phyloP scores from a whole-genome alignment of 495 filamentous ascomycete species.

The Penicillium bialowiezense region DNA sequence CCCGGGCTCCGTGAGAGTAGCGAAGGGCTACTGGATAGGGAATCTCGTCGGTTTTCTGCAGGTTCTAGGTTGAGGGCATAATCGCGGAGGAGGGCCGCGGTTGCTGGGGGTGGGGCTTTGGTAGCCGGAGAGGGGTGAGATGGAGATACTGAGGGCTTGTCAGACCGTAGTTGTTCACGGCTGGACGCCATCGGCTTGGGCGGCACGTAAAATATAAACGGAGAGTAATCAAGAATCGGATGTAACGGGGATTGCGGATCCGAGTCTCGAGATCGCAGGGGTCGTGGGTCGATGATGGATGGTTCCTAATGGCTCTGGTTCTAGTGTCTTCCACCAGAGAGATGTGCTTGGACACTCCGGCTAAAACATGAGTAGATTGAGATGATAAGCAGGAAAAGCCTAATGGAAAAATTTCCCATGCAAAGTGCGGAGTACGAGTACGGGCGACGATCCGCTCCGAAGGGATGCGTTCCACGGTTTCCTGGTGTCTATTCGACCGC shows the following conservation, averaged over 20 bases:
- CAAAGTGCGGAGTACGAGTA: background rate
- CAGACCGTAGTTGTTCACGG: slow-evolving; percentile 21
- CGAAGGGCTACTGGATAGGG: slow-evolving; percentile 14
- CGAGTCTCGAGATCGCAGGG: slow-evolving; percentile 5
- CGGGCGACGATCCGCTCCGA: background rate
- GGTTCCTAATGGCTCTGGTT: slow-evolving; percentile 7
- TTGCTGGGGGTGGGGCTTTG: slow-evolving; percentile 24
- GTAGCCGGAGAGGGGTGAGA: slow-evolving; percentile 10
- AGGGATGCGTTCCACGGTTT: background rate
- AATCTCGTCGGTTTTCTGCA: slow-evolving; percentile 27
- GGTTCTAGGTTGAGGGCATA: slow-evolving; percentile 44
- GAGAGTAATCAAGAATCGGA: slow-evolving; percentile 23
- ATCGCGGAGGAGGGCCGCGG: slow-evolving; percentile 40
- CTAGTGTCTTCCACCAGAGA: slow-evolving; percentile 17
- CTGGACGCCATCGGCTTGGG: slow-evolving; percentile 24
- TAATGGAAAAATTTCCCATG: slow-evolving; percentile 6
- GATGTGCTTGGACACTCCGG: no score
- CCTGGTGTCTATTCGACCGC: no score
- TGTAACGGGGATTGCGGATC: slow-evolving; percentile 34
- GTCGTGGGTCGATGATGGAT: slow-evolving; percentile 12
- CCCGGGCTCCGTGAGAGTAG: slow-evolving; percentile 21
- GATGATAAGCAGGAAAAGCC: background rate
- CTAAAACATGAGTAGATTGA: background rate
- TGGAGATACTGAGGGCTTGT: slow-evolving; percentile 10
- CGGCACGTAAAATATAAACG: slow-evolving; percentile 12